Base-by-base conservation (phyloP, 441 rosid species). In the Arabidopsis lyrata region DNA sequence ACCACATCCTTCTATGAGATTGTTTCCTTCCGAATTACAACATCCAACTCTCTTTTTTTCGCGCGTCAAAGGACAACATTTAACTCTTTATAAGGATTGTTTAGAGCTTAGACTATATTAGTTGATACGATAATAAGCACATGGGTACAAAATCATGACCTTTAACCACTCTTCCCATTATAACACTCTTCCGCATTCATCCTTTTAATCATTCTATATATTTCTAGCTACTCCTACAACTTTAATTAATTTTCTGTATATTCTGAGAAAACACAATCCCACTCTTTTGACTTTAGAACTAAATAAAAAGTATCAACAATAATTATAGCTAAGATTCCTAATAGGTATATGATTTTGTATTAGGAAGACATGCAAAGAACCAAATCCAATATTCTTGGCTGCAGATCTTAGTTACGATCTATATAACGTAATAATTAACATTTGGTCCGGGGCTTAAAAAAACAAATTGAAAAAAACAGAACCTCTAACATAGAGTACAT, bases 91-190 rank as follows among this genome's bases (percentile, higher is more conserved):
- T 5, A 50, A 67, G 31, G 31, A 44, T 9, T 16, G 34, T 2
- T 13, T 38, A 44, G n/a, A 8, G 2, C 5, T 18, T 11, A 18
- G 24, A 14, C 24, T 20, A 22, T 35, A 47, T 35, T 34, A 20
- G 27, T 59, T 1, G 44, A 57, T 70, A 48, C 6, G 59, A 70
- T 36, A 31, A 49, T 49, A n/a, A 70, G 41, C 6, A 70, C 41
- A 70, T 70, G 75, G 75, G 75, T 50, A 16, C 68, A 61, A 50
- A 62, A 71, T 61, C 44, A 61, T 61, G 8, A 50, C 32, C 5
- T 71, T 11, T 71, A 71, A 61, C 75, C 53, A 71, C 68, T 50
- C 42, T 50, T 7, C 8, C 34, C 68, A 71, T 61, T 5, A 71
- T 61, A 24, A 35, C 48, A 47, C 24, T 58, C 12, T 70, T 36